These are phyloP conservation scores for Cryphonectria carpinicola DNA, from an alignment of 2,329 filamentous ascomycete genomes.

Conservation along the genomic window DNA sequence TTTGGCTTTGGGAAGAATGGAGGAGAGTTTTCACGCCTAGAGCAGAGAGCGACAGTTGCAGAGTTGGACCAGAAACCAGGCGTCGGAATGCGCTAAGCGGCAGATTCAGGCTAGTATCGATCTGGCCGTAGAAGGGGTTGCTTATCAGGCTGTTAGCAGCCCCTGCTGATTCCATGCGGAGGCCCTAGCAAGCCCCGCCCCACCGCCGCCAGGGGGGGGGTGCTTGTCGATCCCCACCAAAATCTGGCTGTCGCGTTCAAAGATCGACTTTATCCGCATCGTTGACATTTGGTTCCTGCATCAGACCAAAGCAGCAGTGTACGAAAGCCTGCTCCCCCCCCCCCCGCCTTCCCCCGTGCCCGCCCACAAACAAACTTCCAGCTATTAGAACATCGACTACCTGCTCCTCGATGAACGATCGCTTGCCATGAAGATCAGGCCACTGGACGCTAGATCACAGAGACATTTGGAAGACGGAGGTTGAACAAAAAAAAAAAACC, in stretches of 20 bases:
- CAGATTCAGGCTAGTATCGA: conserved; percentile 24
- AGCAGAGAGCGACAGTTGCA: conserved; percentile 9
- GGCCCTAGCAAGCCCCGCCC: conserved; percentile 1
- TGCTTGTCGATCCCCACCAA: conserved; percentile 5
- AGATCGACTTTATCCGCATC: conserved; percentile 4
- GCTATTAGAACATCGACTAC: neutral
- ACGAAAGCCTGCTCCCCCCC: neutral
- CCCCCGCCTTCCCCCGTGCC: neutral
- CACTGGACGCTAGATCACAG: conserved; percentile 9
- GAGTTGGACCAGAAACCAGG: conserved; percentile 12
- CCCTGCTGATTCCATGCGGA: neutral
- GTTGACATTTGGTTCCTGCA: conserved; percentile 14
- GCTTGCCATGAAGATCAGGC: conserved; percentile 23
- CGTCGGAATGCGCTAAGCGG: conserved; percentile 15
- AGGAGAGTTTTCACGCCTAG: conserved; percentile 28
- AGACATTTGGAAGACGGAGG: conserved; percentile 24
- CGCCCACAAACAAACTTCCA: neutral
- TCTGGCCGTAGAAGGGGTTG: conserved; percentile 7
- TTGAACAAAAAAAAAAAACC: conserved; percentile 1
- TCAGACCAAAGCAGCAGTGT: neutral
- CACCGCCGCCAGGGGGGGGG: neutral
- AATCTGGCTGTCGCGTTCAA: conserved; percentile 7
- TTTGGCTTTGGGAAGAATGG: conserved; percentile 34
- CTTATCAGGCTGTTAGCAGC: conserved; percentile 19
- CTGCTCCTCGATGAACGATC: neutral